phyloP scores from a whole-genome alignment of 2,329 filamentous ascomycete species.

The Pseudopyrenochaeta lycopersici region DNA sequence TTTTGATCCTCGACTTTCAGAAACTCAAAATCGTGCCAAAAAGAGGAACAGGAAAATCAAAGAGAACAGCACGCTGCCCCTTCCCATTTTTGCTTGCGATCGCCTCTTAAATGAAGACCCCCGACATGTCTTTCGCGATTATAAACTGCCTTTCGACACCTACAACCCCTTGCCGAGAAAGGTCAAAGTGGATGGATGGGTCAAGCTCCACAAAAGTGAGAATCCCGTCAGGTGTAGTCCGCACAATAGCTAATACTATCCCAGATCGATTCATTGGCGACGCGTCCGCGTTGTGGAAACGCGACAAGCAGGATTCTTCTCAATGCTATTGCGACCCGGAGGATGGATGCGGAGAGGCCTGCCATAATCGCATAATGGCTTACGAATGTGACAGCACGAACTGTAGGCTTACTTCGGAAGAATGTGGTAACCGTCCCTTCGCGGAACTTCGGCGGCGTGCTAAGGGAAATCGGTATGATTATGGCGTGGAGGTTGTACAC shows the following conservation, averaged over 20 bases:
- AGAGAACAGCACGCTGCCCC: constrained; percentile 69
- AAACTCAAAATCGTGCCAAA: constrained; percentile 54
- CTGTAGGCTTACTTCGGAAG: constrained; percentile 77
- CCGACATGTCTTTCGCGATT: constrained; percentile 67
- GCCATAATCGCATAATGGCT: constrained; percentile 95
- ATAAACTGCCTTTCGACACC: constrained; percentile 88
- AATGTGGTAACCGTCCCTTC: constrained; percentile 89
- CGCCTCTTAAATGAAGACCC: constrained; percentile 71
- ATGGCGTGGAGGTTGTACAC: constrained; percentile 95
- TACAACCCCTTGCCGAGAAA: constrained; percentile 88
- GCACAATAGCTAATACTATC: constrained; percentile 12
- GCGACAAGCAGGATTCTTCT: constrained; percentile 77
- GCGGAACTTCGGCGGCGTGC: constrained; percentile 75
- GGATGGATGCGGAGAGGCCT: constrained; percentile 85
- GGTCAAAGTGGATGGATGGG: constrained; percentile 92
- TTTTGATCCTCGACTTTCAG: constrained; percentile 55
- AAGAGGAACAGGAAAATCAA: constrained; percentile 44
- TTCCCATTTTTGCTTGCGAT: constrained; percentile 81
- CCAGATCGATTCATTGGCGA: constrained; percentile 90
- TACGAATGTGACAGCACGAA: constrained; percentile 95
- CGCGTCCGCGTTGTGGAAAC: constrained; percentile 81
- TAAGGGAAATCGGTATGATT: constrained; percentile 81
- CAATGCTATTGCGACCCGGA: constrained; percentile 66
- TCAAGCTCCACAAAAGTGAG: constrained; percentile 89
- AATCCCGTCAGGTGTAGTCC: constrained; percentile 11